Percentiles rank a stretch among this genome's conserved stretches.
These are phyloP conservation scores for Calvatia gigantea DNA, from an alignment of 768 basidiomycete genomes.

Conservation along the genomic window DNA sequence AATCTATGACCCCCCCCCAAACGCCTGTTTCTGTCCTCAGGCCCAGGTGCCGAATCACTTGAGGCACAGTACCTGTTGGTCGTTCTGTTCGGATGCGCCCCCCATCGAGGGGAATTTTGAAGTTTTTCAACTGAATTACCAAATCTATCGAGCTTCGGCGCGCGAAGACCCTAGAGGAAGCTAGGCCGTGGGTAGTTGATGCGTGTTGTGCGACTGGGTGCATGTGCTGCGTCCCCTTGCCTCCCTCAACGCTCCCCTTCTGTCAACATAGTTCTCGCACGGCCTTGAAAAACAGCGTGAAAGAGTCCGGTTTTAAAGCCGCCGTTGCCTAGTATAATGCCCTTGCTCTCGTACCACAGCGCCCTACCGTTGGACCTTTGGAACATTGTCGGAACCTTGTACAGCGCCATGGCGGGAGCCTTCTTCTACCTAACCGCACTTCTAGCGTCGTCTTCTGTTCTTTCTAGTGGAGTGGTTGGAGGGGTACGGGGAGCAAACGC, in stretches of 20 bases:
- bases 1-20: too few species aligned
- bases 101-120: neutral
- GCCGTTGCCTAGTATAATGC: conserved; percentile 22
- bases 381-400: conserved; percentile 31
- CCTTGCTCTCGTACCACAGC: conserved; percentile 30
- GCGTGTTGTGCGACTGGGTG: neutral
- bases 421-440: conserved; percentile 44
- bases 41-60: too few species aligned
- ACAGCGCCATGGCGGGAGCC: conserved; percentile 34
- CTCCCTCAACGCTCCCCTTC: neutral
- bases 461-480: conserved; percentile 22
- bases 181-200: conserved; percentile 8
- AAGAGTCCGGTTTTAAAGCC: conserved; percentile 8
- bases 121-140: neutral
- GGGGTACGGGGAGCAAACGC: conserved; percentile 31
- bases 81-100: neutral
- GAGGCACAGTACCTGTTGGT: neutral
- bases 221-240: conserved; percentile 9
- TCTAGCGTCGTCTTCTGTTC: conserved; percentile 30
- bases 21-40: too few species aligned
- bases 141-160: neutral
- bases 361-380: conserved; percentile 34
- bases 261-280: conserved; percentile 1
- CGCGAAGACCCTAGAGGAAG: neutral
- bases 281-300: neutral